Percentiles rank a stretch among this genome's conserved stretches.
These are phyloP conservation scores for Rhodotorula glutinis DNA, from an alignment of 1,284 basidiomycete genomes.

Conservation along the genomic window DNA sequence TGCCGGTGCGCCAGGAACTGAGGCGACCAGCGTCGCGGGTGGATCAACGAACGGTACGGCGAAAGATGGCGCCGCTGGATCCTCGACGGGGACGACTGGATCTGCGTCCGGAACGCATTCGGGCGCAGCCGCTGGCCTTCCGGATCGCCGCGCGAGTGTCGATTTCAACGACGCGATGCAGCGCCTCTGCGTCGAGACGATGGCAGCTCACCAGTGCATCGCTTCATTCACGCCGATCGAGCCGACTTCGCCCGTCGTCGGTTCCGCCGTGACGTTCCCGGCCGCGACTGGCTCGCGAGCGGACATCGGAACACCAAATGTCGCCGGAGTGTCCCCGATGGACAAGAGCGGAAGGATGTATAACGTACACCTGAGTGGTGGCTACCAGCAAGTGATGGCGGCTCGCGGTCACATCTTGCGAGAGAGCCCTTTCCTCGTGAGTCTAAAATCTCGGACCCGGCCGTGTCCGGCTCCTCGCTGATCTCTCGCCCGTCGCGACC, in stretches of 20 bases:
- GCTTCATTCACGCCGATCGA: slow-evolving; percentile 73
- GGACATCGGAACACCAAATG: slow-evolving; percentile 54
- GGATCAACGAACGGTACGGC: neutral
- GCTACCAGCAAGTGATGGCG: slow-evolving; percentile 87
- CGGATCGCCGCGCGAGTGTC: slow-evolving; percentile 34
- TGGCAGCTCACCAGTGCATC: slow-evolving; percentile 74
- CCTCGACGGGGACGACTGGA: neutral
- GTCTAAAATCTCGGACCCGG: too few species aligned
- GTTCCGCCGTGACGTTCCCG: neutral
- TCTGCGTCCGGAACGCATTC: neutral
- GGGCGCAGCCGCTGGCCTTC: neutral
- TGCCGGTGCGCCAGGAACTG: neutral
- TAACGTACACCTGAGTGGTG: slow-evolving; percentile 86
- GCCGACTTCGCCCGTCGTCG: slow-evolving; percentile 11
- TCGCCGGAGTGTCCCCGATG: neutral
- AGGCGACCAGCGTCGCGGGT: neutral
- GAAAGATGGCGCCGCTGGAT: neutral
- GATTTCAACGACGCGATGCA: slow-evolving; percentile 65
- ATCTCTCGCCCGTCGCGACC: neutral
- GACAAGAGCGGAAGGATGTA: slow-evolving; percentile 27
- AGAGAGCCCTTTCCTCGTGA: slow-evolving; percentile 78
- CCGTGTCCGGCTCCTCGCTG: too few species aligned
- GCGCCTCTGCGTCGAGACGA: slow-evolving; percentile 73
- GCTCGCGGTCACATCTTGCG: slow-evolving; percentile 84
- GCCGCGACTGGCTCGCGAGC: slow-evolving; percentile 3